Base-by-base conservation (phyloP, 2,329 filamentous ascomycete species). In the Colletotrichum ledebouriae region DNA sequence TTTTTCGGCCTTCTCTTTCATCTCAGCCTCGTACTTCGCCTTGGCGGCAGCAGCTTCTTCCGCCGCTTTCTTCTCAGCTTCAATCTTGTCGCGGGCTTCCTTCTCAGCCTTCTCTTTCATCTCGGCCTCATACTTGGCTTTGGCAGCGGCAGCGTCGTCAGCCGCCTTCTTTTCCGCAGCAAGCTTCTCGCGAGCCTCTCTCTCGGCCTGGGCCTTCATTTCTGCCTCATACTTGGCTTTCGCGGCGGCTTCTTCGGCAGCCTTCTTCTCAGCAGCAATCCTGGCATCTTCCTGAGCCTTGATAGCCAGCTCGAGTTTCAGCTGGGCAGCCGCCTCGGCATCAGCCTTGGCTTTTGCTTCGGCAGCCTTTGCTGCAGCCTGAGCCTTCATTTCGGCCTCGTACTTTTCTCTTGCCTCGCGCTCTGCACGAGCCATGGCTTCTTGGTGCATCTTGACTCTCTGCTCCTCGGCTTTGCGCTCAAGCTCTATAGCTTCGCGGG, bases 381-480 rank as follows among this genome's bases (percentile, higher is more conserved):
- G 85, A 2, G 77, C 80, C 63, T 79, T 80, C 49, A 80, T 73
- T 67, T 84, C 80, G 2, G 78, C 77, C 69, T 83, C 80, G 46
- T 81, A 76, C 66, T 76, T 78, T 65, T 76, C 69, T 44, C 78
- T 76, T 6, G 81, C 80, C 57, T 78, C 78, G 62, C 70, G 71
- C 46, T 73, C 65, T 15, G 70, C 72, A 6, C 76, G 73, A 59
- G 75, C 73, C 73, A 80, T 76, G 11, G 74, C 77, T 60, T 80
- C 78, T 13, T 73, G 75, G 59, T 79, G 76, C 52, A 73, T 69
- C 58, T 75, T 80, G 64, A 80, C 71, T 70, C 81, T 77, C 42
- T 86, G 85, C 42, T 85, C 84, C 34, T 83, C 83, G 3, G 82
- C 78, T 72, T 81, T 83, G 13, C 76, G 74, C 56, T 81, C 78